A percentile compares a stretch with the other conserved stretches of the same genome.
Conservation (phyloP, 2,329 filamentous ascomycete species). For the Calonectria pauciramosa region DNA sequence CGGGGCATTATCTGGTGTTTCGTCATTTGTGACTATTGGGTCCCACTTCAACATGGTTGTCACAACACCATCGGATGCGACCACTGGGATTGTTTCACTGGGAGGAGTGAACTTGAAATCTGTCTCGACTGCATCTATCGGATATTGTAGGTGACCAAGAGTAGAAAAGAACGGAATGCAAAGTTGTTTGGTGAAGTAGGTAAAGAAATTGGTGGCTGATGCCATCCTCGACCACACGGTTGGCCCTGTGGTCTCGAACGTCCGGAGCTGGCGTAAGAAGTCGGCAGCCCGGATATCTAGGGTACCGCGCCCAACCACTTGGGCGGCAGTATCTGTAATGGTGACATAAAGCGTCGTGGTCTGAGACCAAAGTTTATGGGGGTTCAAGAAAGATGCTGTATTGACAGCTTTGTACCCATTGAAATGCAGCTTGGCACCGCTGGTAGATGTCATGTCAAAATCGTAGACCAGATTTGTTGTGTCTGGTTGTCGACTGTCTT, state of each 20-base stretch:
- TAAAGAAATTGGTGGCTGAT: constrained; percentile 20
- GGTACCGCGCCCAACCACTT: constrained; percentile 67
- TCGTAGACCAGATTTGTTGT: constrained; percentile 73
- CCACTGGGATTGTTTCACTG: constrained; percentile 57
- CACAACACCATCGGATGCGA: constrained; percentile 65
- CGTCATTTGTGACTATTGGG: constrained; percentile 51
- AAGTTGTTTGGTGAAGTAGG: constrained; percentile 27
- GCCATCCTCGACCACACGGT: constrained; percentile 24
- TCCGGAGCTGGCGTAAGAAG: constrained; percentile 68
- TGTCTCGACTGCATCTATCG: constrained; percentile 14
- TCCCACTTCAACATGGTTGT: constrained; percentile 71
- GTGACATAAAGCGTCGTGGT: constrained; percentile 74
- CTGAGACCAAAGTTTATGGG: constrained; percentile 70
- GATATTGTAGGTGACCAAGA: constrained; percentile 36
- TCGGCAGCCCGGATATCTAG: constrained; percentile 68
- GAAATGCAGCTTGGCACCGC: constrained; percentile 68
- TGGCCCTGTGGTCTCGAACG: constrained; percentile 54
- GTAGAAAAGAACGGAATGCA: constrained; percentile 35
- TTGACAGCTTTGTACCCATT: constrained; percentile 75
- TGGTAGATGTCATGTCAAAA: constrained; percentile 69
- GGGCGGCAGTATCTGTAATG: constrained; percentile 57
- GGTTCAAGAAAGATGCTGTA: constrained; percentile 69
- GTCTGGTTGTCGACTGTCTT: constrained; percentile 67
- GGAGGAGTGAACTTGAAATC: constrained; percentile 44
- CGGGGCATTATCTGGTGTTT: neutral